Evolutionary conservation across 2,329 filamentous ascomycete species (phyloP).

Genomic region (Sordariomycetes sp.): DNA sequence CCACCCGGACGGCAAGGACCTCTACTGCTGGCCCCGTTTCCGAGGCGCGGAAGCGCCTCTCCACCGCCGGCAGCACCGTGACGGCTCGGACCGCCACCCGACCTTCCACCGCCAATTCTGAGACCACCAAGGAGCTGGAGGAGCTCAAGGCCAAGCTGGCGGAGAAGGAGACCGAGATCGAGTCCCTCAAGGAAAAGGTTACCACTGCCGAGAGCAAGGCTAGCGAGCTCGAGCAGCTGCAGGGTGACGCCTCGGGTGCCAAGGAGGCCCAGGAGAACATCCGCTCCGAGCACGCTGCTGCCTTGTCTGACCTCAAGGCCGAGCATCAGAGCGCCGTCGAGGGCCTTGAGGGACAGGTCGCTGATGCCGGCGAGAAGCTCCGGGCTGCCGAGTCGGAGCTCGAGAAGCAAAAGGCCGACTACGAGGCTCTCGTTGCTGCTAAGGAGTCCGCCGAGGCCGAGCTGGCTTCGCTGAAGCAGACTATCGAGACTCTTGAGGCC

Average conservation of each 20-base stretch:
- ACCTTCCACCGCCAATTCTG: slow-evolving; percentile 22
- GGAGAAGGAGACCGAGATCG: slow-evolving; percentile 43
- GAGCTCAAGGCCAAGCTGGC: slow-evolving; percentile 46
- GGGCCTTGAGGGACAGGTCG: slow-evolving; percentile 29
- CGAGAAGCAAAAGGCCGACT: slow-evolving; percentile 32
- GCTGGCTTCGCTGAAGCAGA: slow-evolving; percentile 32
- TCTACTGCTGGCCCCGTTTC: slow-evolving; percentile 13
- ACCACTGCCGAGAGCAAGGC: slow-evolving; percentile 41
- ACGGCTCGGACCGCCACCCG: slow-evolving; percentile 17
- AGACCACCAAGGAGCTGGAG: slow-evolving; percentile 38
- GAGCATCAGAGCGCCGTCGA: slow-evolving; percentile 35
- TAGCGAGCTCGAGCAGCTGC: slow-evolving; percentile 36
- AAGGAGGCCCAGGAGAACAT: slow-evolving; percentile 25
- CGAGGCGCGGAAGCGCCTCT: slow-evolving; percentile 44
- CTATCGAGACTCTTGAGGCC: slow-evolving; percentile 28
- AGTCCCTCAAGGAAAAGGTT: slow-evolving; percentile 42
- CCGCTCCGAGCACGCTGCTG: slow-evolving; percentile 24
- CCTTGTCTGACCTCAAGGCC: slow-evolving; percentile 32
- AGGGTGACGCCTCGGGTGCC: slow-evolving; percentile 22
- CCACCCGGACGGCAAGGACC: slow-evolving; percentile 15
- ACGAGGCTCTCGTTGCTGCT: slow-evolving; percentile 30
- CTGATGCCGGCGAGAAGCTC: slow-evolving; percentile 36
- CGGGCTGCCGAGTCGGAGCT: slow-evolving; percentile 35
- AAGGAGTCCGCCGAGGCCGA: slow-evolving; percentile 35
- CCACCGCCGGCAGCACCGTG: slow-evolving; percentile 28